Evolutionary conservation across 2,329 filamentous ascomycete species (phyloP), one percentile per base, ranked within the genome.

Genomic region (Neophaeococcomyces mojaviensis): DNA sequence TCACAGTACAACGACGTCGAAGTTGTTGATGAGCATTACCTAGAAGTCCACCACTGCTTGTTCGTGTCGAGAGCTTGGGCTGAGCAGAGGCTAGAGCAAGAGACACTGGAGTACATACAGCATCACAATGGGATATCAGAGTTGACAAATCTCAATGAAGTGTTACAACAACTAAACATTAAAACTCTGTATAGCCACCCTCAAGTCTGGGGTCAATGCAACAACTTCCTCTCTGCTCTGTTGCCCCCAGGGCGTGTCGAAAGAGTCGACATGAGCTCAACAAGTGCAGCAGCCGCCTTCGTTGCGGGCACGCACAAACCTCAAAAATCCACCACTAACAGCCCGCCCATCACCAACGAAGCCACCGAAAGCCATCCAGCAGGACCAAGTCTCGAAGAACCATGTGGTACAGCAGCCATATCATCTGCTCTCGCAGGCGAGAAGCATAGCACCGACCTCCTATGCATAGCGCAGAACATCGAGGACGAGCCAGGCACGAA

Each of bases 191-290:
- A 95, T 69, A 92, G 87, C 19, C 92, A 98, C 66, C 89, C 90
- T 8, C 92, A 98, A 67, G 92, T 88, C 22, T 95, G 92, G 73
- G 88, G 88, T 20, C 92, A 98, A 68, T 96, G 89, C 66, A 81
- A 81, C 36, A 65, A 61, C 7, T 95, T 95, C 65, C 76, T 96
- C 20, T 71, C 74, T 16, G 19, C 37, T 20, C 46, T 51, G 32
- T 49, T 58, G 42, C 46, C 52, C 12, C 47, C 50, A 9, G 45
- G 43, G 10, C 22, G 49, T n/a, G 53, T 51, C 28, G 87, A 94
- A 68, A 76, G 82, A 43, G 78, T 90, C 49, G 89, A 97, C 61
- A 83, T 87, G 35, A 84, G 81, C 50, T 92, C 85, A 22, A 98
- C 92, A 4, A 89, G 84, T 56, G 82, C 81, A 53, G 92, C 87